Base-by-base conservation (phyloP, 441 rosid species). In the Melastoma candidum region DNA sequence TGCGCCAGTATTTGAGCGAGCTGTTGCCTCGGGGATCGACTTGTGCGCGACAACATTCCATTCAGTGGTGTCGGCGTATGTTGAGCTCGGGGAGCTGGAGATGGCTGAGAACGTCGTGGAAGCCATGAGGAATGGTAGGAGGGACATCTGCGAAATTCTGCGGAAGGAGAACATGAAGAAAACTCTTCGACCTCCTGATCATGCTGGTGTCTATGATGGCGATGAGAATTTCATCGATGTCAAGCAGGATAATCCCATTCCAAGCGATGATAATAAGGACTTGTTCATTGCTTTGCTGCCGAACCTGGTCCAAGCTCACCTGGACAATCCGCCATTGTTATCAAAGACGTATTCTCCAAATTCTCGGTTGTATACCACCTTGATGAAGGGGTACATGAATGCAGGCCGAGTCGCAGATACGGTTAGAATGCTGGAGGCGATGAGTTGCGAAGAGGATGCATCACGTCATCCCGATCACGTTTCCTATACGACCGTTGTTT, bases 361-460 rank as follows among this genome's bases (percentile, higher is more conserved):
- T 57, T 78, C 94, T 11, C 77, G 97, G 66, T 76, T 85, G 26
- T 92, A 84, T 76, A 85, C 97, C 0, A 92, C 92, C 29, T 52
- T 92, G 26, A 92, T 92, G 98, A 92, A 88, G 76, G 98, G 96
- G 64, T 92, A 92, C 55, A 88, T 92, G 98, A 84, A 80, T 56
- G 75, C 65, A 41, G 86, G 95, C 12, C 83, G 94, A 2, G 85
- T 83, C 44, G 64, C 65, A 0, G 92, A 87, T 53, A 82, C 94
- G 0, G 85, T 81, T 32, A 78, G 86, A 48, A 84, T 74, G 85
- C 74, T 92, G 12, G 97, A 88, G 75, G 98, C 97, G 5, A 92
- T 88, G 97, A 73, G 80, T 63, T 70, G 55, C 51, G 85, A 85
- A 63, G 92, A 77, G 46, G 86, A 82, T 61, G 65, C 50, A 6